Percentiles rank a stretch among this genome's conserved stretches.
phyloP scores from a whole-genome alignment of 1,139 yeast species.

The Candida tropicalis region DNA sequence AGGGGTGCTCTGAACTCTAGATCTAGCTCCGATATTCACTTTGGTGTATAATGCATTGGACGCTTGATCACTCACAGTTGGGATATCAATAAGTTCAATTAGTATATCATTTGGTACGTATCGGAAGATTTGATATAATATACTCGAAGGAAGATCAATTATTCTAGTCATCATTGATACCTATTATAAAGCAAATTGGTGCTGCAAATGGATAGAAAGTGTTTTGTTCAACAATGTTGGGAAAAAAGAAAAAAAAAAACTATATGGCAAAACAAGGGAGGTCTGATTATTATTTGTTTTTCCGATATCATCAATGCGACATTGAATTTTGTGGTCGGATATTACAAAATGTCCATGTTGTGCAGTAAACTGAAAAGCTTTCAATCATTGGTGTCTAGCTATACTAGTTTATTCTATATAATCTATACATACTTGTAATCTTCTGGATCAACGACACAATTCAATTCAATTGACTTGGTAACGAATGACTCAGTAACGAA shows the following conservation, averaged over 20 bases:
- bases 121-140: neutral
- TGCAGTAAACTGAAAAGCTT: no score
- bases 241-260: no score
- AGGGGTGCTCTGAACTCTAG: neutral
- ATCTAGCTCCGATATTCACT: neutral
- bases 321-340: no score
- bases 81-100: neutral
- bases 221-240: no score
- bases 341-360: no score
- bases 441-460: constrained; percentile 50
- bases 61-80: neutral
- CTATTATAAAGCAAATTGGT: no score
- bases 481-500: constrained; percentile 51
- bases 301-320: no score
- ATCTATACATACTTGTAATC: constrained; percentile 24
- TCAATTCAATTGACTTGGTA: constrained; percentile 38
- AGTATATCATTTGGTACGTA: neutral
- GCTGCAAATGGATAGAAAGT: no score
- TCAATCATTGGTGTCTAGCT: no score
- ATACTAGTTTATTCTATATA: neutral
- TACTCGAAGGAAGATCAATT: neutral
- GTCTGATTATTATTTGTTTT: no score
- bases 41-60: neutral
- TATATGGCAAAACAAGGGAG: no score
- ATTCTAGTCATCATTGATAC: neutral